Base-by-base conservation (phyloP, 495 filamentous ascomycete genomes). In the Penicillium goetzii region DNA sequence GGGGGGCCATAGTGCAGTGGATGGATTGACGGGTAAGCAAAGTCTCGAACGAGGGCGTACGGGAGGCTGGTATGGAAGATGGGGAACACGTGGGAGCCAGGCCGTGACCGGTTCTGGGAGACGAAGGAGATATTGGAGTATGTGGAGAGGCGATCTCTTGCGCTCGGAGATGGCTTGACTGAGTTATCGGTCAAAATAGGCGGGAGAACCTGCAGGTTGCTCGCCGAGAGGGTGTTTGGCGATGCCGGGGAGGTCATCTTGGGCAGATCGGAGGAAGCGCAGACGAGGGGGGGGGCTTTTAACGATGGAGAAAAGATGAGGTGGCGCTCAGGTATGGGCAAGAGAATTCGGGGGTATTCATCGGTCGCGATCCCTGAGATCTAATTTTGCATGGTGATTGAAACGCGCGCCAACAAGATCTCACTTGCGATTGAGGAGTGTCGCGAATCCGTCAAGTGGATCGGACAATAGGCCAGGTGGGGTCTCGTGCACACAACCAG, bases 41-140 rank as follows among this genome's bases (percentile, higher is more conserved):
- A 99, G 80, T 99, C 95, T 66, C 96, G 90, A 34, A 99, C 93
- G 9, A 89, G 83, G 51, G 94, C 85, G 71, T 97, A 97, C 9
- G 91, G 76, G n/a, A 97, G 84, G 71, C 88, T 94, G 41, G 94
- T 92, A 70, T 92, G 90, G 78, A 93, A 97, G 66, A 90, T 74
- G 2, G 93, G 89, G 64, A 92, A 93, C 41, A 91, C 84, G 70
- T 89, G 86, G 23, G 92, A 92, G 65, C 83, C 81, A 41, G 92
- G 90, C 65, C 95, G 85, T 62, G 92, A 93, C 33, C 78, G 77
- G 56, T 77, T 79, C 53, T 84, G 80, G 28, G 83, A 83, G 8
- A 76, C 70, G 56, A 81, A 87, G 68, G 79, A 88, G 73, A 80
- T 82, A 78, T 76, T 81, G 3, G 84, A 92, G 75, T 81, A 88